A percentile compares a stretch with the other conserved stretches of the same genome.
Conservation (phyloP, 306 rosid species). For the Mucuna pruriens region DNA sequence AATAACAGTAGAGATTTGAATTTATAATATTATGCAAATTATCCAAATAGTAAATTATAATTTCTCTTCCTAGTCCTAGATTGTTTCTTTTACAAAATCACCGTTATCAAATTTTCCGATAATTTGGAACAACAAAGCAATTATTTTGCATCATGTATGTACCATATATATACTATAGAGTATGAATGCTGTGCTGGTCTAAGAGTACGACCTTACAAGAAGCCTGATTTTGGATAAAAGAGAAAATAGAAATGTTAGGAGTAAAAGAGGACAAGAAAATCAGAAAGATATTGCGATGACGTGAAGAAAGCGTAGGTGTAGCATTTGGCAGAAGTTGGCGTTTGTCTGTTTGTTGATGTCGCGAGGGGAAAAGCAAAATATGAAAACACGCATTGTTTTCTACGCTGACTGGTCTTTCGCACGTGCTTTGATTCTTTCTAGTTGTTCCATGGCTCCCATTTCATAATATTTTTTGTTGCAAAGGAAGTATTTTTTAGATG, state of each 20-base stretch:
- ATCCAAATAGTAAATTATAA: not conserved
- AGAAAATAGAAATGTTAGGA: not conserved
- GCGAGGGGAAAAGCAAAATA: not conserved
- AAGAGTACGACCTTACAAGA: not conserved
- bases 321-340: conserved; percentile 16
- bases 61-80: not conserved
- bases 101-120: not conserved
- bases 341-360: conserved; percentile 27
- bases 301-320: not conserved
- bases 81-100: not conserved
- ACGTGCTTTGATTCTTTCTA: conserved; percentile 44
- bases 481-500: too few relatives aligned
- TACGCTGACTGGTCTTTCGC: conserved; percentile 46
- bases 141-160: not conserved
- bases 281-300: conserved; percentile 17
- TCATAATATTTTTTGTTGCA: too few relatives aligned
- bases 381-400: not conserved
- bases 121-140: not conserved
- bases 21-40: too few relatives aligned
- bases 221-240: not conserved
- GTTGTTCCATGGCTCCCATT: not conserved
- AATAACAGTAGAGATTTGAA: not conserved
- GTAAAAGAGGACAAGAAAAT: conserved; percentile 2
- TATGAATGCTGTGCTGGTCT: not conserved
- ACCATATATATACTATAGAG: not conserved